Base-by-base conservation (phyloP, 306 rosid genomes). In the Amphicarpaea edgeworthii region DNA sequence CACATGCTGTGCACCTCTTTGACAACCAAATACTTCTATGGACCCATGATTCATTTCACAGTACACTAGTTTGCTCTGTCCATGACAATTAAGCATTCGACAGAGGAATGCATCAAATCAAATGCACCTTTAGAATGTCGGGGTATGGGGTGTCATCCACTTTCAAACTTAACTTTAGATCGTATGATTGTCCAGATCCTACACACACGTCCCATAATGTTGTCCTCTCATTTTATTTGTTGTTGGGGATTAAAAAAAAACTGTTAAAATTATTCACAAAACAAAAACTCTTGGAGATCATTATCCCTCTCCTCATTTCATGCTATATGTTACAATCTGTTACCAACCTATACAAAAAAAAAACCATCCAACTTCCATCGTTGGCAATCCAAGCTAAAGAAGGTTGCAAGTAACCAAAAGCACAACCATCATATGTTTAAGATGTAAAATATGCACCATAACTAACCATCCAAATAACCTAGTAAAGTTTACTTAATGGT, bases 291-390 rank as follows among this genome's bases (percentile, higher is more conserved):
- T 38, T 38, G 79, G 53, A 73, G 70, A 85, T 81, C 70, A 88
- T 68, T 59, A 58, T 28, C 79, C 72, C 83, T 88, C 83, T 87
- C 82, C 72, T 83, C 87, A 82, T 82, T 83, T 79, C 77, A 83
- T 80, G 87, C 83, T 86, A 88, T 86, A 88, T 82, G 81, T 88
- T 85, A 92, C 97, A 90, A 86, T 82, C 85, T 88, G 73, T 79
- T 42, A 67, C 80, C 77, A 83, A 79, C 79, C 96, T 90, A 89
- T 93, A 87, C 97, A 92, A 92, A 84, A 84, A 85, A 91, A 72
- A 72, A 15, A 75, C 80, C 93, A 77, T 85, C 92, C 86, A 87
- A 81, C 76, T 83, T 86, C 74, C 76, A 85, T 58, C 41, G 77
- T 73, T 53, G 83, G 66, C 85, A 73, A 77, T 82, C 74, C 88